Base-by-base conservation (phyloP, 2,329 filamentous ascomycete genomes). In the Aspergillus tubingensis region DNA sequence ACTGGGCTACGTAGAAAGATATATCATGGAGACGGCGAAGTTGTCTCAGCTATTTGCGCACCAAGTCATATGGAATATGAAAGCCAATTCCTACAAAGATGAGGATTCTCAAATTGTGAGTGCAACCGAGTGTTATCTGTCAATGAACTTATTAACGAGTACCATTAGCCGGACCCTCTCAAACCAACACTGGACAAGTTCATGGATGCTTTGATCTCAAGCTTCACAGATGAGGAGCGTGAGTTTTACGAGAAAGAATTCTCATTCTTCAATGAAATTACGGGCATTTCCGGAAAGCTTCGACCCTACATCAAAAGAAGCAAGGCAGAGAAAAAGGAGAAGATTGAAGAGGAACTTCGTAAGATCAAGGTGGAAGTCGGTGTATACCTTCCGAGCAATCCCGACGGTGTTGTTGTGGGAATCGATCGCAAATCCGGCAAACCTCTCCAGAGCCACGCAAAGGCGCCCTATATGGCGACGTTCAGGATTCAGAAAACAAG, bases 51-150 rank as follows among this genome's bases (percentile, higher is more conserved):
- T 98, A 8, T 99, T 99, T 76, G 94, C 96, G 2, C 96, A 99
- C 75, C 95, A 99, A 71, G 98, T 99, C 67, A 99, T 99, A 73
- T 99, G 96, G 95, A 99, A 99, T 75, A 99, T 99, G 90, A 99
- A 98, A 76, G 95, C 95, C 32, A 99, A 99, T 75, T 91, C 93
- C 1, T 99, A 91, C 83, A 99, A 97, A 76, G 96, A 99, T 66
- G 94, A 99, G 70, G 92, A 97, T 67, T 93, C 90, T 13, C 87
- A 90, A 69, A 86, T 96, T 64, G 88, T 91, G 81, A 82, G 87
- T 68, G 38, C 2, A 15, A 17, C 23, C 0, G 19, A 23, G 27
- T 27, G 23, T 13, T 47, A 19, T 38, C 10, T 27, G 30, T 10
- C 32, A 13, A 36, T 13, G 10, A 32, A 47, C 54, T 48, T 13